phyloP scores from a whole-genome alignment of 108 stramenopile genomes.

The Nannochloropsis gaditana region DNA sequence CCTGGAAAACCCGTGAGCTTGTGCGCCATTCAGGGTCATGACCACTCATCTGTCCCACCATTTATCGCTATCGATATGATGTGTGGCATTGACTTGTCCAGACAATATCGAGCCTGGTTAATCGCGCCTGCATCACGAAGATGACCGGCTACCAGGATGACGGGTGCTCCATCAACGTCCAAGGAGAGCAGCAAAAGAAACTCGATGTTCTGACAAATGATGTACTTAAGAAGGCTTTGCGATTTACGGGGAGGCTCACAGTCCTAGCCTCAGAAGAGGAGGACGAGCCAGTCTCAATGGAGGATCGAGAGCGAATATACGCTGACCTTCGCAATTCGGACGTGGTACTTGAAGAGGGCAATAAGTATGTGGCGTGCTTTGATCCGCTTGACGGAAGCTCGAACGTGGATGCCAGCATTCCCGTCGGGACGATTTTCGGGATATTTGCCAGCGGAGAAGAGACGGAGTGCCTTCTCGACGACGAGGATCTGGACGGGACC shows the following conservation, averaged over 20 bases:
- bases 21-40: slow-evolving; percentile 46
- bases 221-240: slow-evolving; percentile 54
- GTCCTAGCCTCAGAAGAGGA: slow-evolving; percentile 62
- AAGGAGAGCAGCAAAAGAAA: slow-evolving; percentile 75
- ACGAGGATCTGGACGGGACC: slow-evolving; percentile 49
- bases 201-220: slow-evolving; percentile 59
- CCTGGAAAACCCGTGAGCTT: neutral
- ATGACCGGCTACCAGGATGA: slow-evolving; percentile 58
- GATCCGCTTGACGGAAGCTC: slow-evolving; percentile 92
- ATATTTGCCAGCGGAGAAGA: slow-evolving; percentile 70
- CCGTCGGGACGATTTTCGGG: slow-evolving; percentile 86
- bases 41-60: slow-evolving; percentile 50
- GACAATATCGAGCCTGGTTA: slow-evolving; percentile 54
- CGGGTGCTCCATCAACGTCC: slow-evolving; percentile 69
- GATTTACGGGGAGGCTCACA: slow-evolving; percentile 57
- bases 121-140: slow-evolving; percentile 55
- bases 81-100: neutral
- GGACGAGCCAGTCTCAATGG: slow-evolving; percentile 59
- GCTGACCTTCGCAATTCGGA: neutral
- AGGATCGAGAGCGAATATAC: slow-evolving; percentile 26
- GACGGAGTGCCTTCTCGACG: slow-evolving; percentile 62
- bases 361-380: slow-evolving; percentile 68
- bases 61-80: too few relatives aligned
- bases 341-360: slow-evolving; percentile 38
- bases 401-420: slow-evolving; percentile 86